Evolutionary conservation across 2,329 filamentous ascomycete species (phyloP), one percentile per base, ranked within the genome.

Genomic region (Macrophomina phaseolina): DNA sequence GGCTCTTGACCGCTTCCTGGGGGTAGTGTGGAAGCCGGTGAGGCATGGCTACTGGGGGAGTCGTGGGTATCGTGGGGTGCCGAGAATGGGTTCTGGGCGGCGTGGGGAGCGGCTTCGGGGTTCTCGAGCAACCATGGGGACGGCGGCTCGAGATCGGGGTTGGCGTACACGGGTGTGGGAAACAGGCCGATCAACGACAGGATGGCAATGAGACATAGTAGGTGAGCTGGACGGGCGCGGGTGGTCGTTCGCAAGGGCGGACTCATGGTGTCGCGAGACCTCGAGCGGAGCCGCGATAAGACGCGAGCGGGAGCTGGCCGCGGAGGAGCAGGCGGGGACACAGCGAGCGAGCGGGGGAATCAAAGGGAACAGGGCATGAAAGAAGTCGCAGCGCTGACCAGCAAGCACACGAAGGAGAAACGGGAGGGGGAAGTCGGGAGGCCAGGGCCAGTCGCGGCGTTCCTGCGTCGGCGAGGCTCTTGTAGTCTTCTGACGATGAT

Each of bases 381-480:
- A 11, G 34, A 12, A 45, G 16, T 11, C 9, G 45, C 45, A 36
- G 58, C 30, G 45, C 32, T 45, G 16, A 40, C 30, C 58, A 49
- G 58, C 58, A 62, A 38, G 30, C 45, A 55, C 32, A 28, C 46
- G 58, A 9, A 42, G 18, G 58, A 51, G 34, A 38, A 23, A 23
- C 23, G 23, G 23, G 34, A 62, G n/a, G 32, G 18, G n/a, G 11
- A 3, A 12, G 12, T n/a, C 16, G 34, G 51, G n/a, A 7, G 32
- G 48, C 16, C n/a, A 16, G 23, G 58, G 45, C 58, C 58, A 23
- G 23, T 62, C 45, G 32, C 58, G 58, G 58, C 58, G 58, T 62
- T 49, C 58, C 58, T 62, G 58, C 58, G 58, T 62, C 58, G 58
- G 46, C 30, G 58, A 62, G 58, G 58, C 58, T 62, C 58, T 36